Evolutionary conservation across 495 filamentous ascomycete species (phyloP), one percentile per base, ranked within the genome.

Genomic region (Aspergillus affinis): DNA sequence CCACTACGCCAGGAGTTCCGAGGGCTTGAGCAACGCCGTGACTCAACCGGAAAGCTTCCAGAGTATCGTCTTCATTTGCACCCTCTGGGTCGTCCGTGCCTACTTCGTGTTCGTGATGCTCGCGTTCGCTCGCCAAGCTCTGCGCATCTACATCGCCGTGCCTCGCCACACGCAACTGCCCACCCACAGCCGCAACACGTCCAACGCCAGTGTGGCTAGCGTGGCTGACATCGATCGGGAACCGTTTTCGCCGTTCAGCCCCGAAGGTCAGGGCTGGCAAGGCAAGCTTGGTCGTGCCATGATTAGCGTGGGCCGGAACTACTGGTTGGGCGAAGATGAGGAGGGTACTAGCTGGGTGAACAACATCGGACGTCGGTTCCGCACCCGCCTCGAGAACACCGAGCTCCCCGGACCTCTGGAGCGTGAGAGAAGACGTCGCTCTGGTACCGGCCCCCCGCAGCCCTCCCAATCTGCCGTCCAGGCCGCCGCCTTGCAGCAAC

Each of bases 51-150:
- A 93, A 61, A 87, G 83, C 67, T 84, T 91, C 55, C 83, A 87
- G 50, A 90, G 88, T 69, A 86, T 97, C 64, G 71, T 86, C 3
- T 82, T 93, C 51, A 88, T 95, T 60, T 80, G 81, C 6, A 65
- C 81, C 8, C 80, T 97, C 36, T 94, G 89, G 83, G 71, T 82
- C 2, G 68, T 96, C 13, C 79, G 92, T 23, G 58, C 87, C 13
- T 97, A 96, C 72, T 90, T 92, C 63, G 81, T 87, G 49, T 77
- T 96, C 23, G 81, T 96, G 47, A 82, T 95, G 70, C 82, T 93
- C 66, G 86, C 90, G 18, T 92, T 88, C 69, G 91, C 92, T 13
- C 83, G 91, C 52, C 78, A 84, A 58, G 83, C 89, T 12, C 73
- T 97, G 49, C 82, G 89, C 27, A 63, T 78, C 36, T 80, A 81